Conservation (phyloP, 257 asterid species). For the Solanum acaule region DNA sequence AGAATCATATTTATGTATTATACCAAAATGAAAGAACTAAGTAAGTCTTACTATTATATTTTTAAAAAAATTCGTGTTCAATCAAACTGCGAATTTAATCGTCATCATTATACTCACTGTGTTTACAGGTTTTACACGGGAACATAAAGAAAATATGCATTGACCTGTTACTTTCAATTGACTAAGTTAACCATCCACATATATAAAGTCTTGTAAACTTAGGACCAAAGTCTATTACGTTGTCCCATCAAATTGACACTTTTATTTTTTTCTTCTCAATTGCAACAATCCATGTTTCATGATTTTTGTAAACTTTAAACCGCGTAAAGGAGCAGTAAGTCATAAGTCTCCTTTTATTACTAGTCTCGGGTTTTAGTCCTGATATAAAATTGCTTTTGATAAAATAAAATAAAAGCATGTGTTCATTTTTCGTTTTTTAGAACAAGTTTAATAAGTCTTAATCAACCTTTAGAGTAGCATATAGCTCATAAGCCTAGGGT, state of each 20-base stretch:
- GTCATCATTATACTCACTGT: not conserved
- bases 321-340: not conserved
- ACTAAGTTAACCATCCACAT: slow-evolving; percentile 7
- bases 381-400: not conserved
- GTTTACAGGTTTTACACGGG: not conserved
- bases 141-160: not conserved
- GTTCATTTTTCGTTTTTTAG: not conserved
- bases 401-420: not conserved
- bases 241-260: slow-evolving; percentile 1
- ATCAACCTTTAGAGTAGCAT: not conserved
- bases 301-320: not conserved
- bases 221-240: not conserved
- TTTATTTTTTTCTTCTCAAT: no score
- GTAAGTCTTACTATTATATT: fast-evolving
- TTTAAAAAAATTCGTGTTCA: no score
- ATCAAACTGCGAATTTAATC: fast-evolving
- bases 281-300: not conserved
- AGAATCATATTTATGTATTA: no score
- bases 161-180: slow-evolving; percentile 15
- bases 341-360: not conserved
- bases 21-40: no score
- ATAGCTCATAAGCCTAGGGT: not conserved
- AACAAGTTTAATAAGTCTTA: not conserved
- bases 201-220: not conserved
- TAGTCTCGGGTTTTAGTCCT: not conserved